A percentile compares a stretch with the other conserved stretches of the same genome.
Evolutionary conservation across 2,329 filamentous ascomycete genomes (phyloP).

Genomic region (Raffaelea albimanens): DNA sequence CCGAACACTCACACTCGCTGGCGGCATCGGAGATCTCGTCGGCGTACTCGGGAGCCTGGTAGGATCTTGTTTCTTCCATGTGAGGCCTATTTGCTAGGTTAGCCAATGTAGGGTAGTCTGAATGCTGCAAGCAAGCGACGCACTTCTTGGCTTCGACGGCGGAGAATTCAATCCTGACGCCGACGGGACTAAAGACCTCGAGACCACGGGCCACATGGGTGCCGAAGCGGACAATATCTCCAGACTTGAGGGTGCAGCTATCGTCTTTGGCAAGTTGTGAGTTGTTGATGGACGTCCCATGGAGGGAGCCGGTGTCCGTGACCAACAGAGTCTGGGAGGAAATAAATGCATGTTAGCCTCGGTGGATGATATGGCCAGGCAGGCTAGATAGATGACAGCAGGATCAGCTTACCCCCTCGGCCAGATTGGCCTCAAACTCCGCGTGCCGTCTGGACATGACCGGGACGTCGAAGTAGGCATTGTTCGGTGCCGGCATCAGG

Average conservation of each 20-base stretch:
- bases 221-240: slow-evolving; percentile 29
- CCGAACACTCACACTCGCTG: background rate
- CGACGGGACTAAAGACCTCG: slow-evolving; percentile 20
- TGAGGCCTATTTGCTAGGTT: no score
- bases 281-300: slow-evolving; percentile 40
- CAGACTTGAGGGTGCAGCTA: slow-evolving; percentile 17
- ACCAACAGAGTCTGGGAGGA: slow-evolving; percentile 16
- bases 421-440: slow-evolving; percentile 33
- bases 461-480: slow-evolving; percentile 60
- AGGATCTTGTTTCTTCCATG: background rate
- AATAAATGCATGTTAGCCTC: background rate
- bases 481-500: slow-evolving; percentile 28
- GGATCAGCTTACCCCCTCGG: slow-evolving; percentile 29
- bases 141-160: slow-evolving; percentile 11
- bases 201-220: slow-evolving; percentile 26
- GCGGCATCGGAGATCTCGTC: background rate
- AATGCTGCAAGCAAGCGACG: background rate
- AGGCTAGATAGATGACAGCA: slow-evolving; percentile 7
- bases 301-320: slow-evolving; percentile 38
- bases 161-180: slow-evolving; percentile 15
- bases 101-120: no score
- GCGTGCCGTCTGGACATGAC: slow-evolving; percentile 66
- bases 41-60: background rate
- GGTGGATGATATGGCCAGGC: background rate
- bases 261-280: slow-evolving; percentile 14